Conservation (phyloP, 192 early-diverging fungal genomes). For the Gaertneriomyces sp. region DNA sequence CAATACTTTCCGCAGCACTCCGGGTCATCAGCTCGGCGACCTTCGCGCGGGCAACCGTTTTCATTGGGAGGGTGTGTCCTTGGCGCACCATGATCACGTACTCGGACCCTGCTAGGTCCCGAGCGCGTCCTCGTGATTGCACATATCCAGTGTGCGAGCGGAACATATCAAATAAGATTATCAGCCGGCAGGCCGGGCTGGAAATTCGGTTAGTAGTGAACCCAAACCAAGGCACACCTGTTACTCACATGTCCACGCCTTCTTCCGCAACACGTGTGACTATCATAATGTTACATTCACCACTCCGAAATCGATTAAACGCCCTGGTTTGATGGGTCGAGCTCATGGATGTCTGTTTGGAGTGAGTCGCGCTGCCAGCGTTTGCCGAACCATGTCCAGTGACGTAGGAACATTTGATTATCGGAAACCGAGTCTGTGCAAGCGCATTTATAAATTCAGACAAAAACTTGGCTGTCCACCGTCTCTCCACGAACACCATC, state of each 20-base stretch:
- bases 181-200: conserved; percentile 42
- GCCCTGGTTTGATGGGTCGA: conserved; percentile 45
- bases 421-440: conserved; percentile 23
- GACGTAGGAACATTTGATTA: conserved; percentile 29
- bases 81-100: conserved; percentile 74
- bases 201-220: conserved; percentile 3
- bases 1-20: conserved; percentile 7
- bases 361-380: conserved; percentile 15
- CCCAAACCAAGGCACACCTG: neutral
- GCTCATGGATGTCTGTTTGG: conserved; percentile 11
- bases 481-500: conserved; percentile 77
- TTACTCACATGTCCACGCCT: conserved; percentile 76
- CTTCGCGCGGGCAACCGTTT: conserved; percentile 37
- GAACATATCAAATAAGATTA: conserved; percentile 75
- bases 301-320: conserved; percentile 64
- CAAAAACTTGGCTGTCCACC: conserved; percentile 59
- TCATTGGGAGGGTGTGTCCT: conserved; percentile 36
- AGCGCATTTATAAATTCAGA: conserved; percentile 48
- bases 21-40: conserved; percentile 42
- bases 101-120: conserved; percentile 64
- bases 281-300: conserved; percentile 71
- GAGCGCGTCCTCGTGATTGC: conserved; percentile 86
- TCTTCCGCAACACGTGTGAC: conserved; percentile 89
- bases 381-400: conserved; percentile 51
- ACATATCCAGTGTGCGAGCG: conserved; percentile 79